A percentile compares a stretch with the other conserved stretches of the same genome.
phyloP scores from a whole-genome alignment of 352 stramenopile genomes.

The Blastocystis sp. region DNA sequence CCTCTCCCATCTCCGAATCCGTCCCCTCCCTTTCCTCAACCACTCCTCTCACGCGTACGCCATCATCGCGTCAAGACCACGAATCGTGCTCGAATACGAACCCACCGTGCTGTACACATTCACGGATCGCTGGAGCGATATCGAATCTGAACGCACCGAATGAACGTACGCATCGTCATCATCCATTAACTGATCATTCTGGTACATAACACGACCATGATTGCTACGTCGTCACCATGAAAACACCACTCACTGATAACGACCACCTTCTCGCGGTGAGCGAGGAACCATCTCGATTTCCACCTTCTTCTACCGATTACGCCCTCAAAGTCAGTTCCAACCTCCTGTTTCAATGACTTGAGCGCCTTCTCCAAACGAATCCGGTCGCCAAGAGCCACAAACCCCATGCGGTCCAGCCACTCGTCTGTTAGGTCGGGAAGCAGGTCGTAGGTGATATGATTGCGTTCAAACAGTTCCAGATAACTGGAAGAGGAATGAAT shows the following conservation, averaged over 20 bases:
- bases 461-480: neutral
- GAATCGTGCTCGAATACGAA: too few relatives aligned
- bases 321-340: neutral
- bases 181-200: neutral
- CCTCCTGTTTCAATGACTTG: neutral
- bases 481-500: neutral
- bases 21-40: too few relatives aligned
- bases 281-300: neutral
- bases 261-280: too few relatives aligned
- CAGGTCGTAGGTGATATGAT: neutral
- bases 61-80: too few relatives aligned
- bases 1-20: too few relatives aligned
- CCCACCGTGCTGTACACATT: too few relatives aligned
- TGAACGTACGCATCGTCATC: neutral
- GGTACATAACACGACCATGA: neutral
- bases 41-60: too few relatives aligned
- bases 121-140: too few relatives aligned
- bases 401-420: neutral
- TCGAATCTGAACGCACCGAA: too few relatives aligned
- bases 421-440: neutral
- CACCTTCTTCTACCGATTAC: neutral
- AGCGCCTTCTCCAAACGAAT: slow-evolving; percentile 11
- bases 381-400: slow-evolving; percentile 16
- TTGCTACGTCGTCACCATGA: too few relatives aligned
- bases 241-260: too few relatives aligned